phyloP scores from a whole-genome alignment of 2,329 filamentous ascomycete genomes.

The Hypomyces rosellus region DNA sequence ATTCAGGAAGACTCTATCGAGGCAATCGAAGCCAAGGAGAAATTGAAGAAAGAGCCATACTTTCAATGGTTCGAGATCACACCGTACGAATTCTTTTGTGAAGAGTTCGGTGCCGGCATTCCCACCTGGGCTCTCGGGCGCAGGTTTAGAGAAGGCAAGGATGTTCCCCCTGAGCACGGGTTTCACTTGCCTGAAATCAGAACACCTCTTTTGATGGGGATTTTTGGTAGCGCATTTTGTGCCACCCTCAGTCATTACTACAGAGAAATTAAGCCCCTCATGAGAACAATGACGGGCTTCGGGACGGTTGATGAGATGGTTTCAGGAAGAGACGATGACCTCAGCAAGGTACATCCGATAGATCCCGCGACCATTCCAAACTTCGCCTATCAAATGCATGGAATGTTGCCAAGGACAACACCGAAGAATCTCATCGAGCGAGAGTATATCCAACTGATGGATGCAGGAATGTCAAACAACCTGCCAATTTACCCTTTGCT shows the following conservation, averaged over 20 bases:
- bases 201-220: conserved; percentile 77
- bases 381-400: conserved; percentile 75
- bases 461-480: conserved; percentile 98
- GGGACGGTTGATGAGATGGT: conserved; percentile 74
- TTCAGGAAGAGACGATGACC: conserved; percentile 71
- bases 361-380: conserved; percentile 89
- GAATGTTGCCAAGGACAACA: conserved; percentile 66
- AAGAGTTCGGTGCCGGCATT: conserved; percentile 85
- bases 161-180: conserved; percentile 50
- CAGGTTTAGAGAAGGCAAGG: conserved; percentile 63
- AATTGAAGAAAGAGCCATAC: conserved; percentile 66
- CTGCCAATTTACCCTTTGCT: conserved; percentile 92
- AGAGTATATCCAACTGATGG: conserved; percentile 79
- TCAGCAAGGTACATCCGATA: conserved; percentile 90
- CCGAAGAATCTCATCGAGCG: conserved; percentile 67
- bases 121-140: conserved; percentile 91
- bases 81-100: conserved; percentile 91
- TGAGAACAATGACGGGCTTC: conserved; percentile 70
- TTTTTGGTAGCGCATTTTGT: conserved; percentile 97
- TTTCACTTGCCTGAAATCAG: conserved; percentile 76
- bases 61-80: conserved; percentile 98
- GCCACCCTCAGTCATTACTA: conserved; percentile 96
- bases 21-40: conserved; percentile 33
- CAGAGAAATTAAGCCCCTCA: conserved; percentile 78
- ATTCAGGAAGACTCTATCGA: conserved; percentile 33